phyloP scores from a whole-genome alignment of 2,329 filamentous ascomycete species.

The Alternaria ventricosa region DNA sequence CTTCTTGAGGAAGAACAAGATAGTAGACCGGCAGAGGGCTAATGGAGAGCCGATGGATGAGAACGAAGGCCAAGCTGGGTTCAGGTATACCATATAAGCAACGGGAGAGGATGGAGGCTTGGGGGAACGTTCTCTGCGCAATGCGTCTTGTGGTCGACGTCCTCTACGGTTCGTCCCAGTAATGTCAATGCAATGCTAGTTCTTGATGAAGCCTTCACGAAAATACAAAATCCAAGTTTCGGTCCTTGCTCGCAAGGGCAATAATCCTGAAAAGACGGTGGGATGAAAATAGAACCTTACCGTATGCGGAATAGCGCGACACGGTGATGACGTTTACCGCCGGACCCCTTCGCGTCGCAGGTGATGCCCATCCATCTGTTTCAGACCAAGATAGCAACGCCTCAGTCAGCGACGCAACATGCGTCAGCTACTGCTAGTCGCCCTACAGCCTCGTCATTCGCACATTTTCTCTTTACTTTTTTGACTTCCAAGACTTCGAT shows the following conservation, averaged over 20 bases:
- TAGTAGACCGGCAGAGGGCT: conserved; percentile 13
- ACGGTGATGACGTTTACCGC: not conserved
- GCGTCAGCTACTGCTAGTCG: conserved; percentile 5
- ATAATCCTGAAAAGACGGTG: not conserved
- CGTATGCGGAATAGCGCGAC: not conserved
- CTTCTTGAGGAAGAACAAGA: conserved; percentile 25
- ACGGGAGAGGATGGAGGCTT: not conserved
- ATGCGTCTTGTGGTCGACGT: not conserved
- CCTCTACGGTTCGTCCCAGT: not conserved
- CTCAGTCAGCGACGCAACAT: conserved; percentile 16
- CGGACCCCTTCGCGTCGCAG: conserved; percentile 2
- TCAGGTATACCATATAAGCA: conserved; percentile 20
- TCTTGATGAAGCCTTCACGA: not conserved
- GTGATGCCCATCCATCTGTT: conserved; percentile 3
- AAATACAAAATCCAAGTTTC: not conserved
- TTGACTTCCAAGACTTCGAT: not conserved
- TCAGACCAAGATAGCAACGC: conserved; percentile 8
- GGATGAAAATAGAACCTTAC: not conserved
- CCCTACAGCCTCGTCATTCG: conserved; percentile 1
- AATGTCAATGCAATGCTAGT: not conserved
- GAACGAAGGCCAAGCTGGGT: conserved; percentile 28
- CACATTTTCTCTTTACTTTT: not conserved
- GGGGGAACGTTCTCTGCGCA: not conserved
- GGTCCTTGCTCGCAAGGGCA: not conserved
- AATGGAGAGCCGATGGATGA: conserved; percentile 20